Conservation (phyloP, 2,329 filamentous ascomycete species). For the Beauveria sp. region DNA sequence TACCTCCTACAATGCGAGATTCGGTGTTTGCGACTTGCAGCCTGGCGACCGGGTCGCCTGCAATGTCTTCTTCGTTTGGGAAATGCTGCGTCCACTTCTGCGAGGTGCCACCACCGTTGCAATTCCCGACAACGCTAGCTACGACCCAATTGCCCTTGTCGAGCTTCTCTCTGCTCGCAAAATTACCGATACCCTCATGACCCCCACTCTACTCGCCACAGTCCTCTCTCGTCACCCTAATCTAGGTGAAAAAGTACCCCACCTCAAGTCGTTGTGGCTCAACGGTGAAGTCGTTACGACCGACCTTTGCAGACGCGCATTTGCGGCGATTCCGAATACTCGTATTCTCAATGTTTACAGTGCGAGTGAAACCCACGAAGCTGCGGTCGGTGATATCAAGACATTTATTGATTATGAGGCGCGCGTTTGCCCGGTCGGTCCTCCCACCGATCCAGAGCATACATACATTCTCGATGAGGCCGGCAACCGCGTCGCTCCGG, state of each 20-base stretch:
- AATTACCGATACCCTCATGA: conserved; percentile 78
- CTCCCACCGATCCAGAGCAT: conserved; percentile 57
- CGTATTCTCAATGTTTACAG: conserved; percentile 75
- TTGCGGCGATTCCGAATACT: conserved; percentile 59
- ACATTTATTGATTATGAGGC: conserved; percentile 57
- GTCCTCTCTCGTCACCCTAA: conserved; percentile 63
- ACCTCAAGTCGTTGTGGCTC: conserved; percentile 66
- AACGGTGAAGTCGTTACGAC: conserved; percentile 79
- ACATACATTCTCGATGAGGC: conserved; percentile 67
- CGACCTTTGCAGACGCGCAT: conserved; percentile 61
- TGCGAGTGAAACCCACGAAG: conserved; percentile 74
- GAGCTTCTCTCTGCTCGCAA: conserved; percentile 57
- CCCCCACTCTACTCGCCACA: conserved; percentile 68
- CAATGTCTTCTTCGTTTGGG: conserved; percentile 84
- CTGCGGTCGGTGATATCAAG: conserved; percentile 67
- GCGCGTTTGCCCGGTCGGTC: conserved; percentile 66
- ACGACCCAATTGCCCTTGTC: conserved; percentile 67
- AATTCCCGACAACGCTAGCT: conserved; percentile 68
- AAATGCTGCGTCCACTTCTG: conserved; percentile 68
- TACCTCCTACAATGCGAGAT: conserved; percentile 65
- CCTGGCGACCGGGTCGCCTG: conserved; percentile 75
- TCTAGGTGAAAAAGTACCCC: conserved; percentile 54
- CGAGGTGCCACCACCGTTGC: conserved; percentile 69
- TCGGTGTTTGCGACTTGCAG: conserved; percentile 58
- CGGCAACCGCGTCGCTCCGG: conserved; percentile 54